Conservation (phyloP, 257 asterid genomes). For the Linderniella brevidens region DNA sequence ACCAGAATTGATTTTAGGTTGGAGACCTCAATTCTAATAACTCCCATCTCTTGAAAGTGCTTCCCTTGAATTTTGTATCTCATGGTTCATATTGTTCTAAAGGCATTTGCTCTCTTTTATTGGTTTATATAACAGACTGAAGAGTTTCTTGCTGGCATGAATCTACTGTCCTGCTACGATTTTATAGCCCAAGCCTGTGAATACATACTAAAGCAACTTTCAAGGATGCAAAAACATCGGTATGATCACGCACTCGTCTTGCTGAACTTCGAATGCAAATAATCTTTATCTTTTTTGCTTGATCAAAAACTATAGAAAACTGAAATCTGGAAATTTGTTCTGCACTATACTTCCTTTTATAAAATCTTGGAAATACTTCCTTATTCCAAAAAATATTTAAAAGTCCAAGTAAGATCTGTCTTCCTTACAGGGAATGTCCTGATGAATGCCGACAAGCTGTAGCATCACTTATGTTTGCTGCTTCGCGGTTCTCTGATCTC, state of each 20-base stretch:
- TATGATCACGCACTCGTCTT: conserved; percentile 24
- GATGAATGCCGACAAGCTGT: conserved; percentile 88
- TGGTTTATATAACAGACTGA: conserved; percentile 45
- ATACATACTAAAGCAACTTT: conserved; percentile 42
- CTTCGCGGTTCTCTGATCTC: conserved; percentile 93
- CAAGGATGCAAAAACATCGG: conserved; percentile 85
- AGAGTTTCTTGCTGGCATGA: conserved; percentile 67
- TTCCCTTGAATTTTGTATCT: not conserved
- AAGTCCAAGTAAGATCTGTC: conserved; percentile 3
- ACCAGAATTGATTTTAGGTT: too few species aligned
- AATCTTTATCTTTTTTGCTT: too few species aligned
- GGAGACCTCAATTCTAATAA: too few species aligned
- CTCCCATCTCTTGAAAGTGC: too few species aligned
- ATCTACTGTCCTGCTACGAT: conserved; percentile 59
- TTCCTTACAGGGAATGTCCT: conserved; percentile 67
- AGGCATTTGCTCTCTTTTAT: conserved; percentile 11
- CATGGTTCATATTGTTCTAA: conserved; percentile 10
- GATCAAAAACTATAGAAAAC: too few species aligned
- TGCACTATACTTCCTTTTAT: too few species aligned
- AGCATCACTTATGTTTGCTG: conserved; percentile 87
- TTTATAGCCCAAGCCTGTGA: conserved; percentile 59
- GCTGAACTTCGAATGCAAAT: too few species aligned
- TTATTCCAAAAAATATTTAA: not conserved
- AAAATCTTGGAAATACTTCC: too few species aligned
- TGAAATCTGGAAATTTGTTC: too few species aligned